Evolutionary conservation across 1,284 basidiomycete genomes (phyloP).

Genomic region (Naganishia liquefaciens): DNA sequence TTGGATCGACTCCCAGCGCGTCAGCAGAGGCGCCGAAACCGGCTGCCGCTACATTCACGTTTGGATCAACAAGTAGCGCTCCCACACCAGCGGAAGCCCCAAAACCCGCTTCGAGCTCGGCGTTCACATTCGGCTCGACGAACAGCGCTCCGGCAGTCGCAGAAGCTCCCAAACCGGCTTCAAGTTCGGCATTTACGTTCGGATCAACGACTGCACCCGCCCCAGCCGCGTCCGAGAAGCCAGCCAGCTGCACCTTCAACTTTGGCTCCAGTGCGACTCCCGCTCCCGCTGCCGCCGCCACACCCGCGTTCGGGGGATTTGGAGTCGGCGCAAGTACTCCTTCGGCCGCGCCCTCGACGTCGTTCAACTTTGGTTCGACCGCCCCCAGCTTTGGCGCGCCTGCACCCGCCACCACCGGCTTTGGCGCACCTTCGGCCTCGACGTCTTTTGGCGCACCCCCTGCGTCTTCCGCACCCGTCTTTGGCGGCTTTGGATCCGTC

Average conservation of each 20-base stretch:
- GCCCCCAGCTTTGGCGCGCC: conserved; percentile 10
- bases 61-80: neutral
- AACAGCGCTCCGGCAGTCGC: neutral
- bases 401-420: conserved; percentile 2
- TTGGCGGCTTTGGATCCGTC: conserved; percentile 15
- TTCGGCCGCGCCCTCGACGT: neutral
- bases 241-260: conserved; percentile 3
- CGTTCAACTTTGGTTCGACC: conserved; percentile 22
- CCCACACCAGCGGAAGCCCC: conserved; percentile 10
- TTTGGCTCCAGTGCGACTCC: conserved; percentile 5
- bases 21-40: conserved; percentile 15
- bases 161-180: conserved; percentile 9
- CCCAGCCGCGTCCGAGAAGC: neutral
- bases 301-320: conserved; percentile 10
- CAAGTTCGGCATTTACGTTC: conserved; percentile 10
- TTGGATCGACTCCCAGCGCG: neutral
- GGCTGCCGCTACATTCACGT: neutral
- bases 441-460: conserved; percentile 10
- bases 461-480: conserved; percentile 8
- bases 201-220: neutral
- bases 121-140: conserved; percentile 8
- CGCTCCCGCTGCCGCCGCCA: neutral
- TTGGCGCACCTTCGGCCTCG: conserved; percentile 8
- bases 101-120: conserved; percentile 4
- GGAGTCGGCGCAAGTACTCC: neutral